phyloP scores from a whole-genome alignment of 1,284 basidiomycete genomes.

The Apiotrichum porosum region DNA sequence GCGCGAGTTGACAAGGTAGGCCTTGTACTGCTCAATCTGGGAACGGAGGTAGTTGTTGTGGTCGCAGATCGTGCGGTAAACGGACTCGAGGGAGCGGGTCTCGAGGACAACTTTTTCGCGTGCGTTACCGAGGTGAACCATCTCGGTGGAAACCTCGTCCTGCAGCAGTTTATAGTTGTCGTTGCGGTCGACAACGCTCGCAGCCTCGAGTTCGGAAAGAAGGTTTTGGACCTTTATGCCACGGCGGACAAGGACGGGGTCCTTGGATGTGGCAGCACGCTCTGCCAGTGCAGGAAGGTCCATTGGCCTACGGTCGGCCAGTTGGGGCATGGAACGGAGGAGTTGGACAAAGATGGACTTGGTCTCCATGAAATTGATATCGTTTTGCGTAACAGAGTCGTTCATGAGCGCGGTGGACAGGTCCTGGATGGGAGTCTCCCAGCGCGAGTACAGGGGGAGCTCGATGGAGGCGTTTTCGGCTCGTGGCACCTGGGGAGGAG shows the following conservation, averaged over 20 bases:
- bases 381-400: constrained; percentile 88
- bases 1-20: constrained; percentile 95
- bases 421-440: constrained; percentile 99
- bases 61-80: constrained; percentile 98
- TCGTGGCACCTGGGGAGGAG: constrained; percentile 89
- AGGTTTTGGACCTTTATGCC: constrained; percentile 99
- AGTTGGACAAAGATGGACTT: constrained; percentile 99
- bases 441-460: constrained; percentile 87
- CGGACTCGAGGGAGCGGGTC: constrained; percentile 85
- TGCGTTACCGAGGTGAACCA: constrained; percentile 91
- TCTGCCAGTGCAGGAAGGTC: constrained; percentile 87
- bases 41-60: constrained; percentile 96
- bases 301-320: constrained; percentile 78
- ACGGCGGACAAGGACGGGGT: constrained; percentile 86
- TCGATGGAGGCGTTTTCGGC: constrained; percentile 96
- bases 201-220: constrained; percentile 89
- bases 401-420: constrained; percentile 90
- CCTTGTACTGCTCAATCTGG: constrained; percentile 99
- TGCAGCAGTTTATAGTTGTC: constrained; percentile 93
- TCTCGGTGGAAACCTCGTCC: constrained; percentile 91
- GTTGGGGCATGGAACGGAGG: constrained; percentile 85
- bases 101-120: constrained; percentile 93
- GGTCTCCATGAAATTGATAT: constrained; percentile 99
- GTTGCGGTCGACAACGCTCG: constrained; percentile 72
- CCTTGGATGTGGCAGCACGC: constrained; percentile 92